Evolutionary conservation across 1,284 basidiomycete species (phyloP).

Genomic region (Exobasidium rhododendri): DNA sequence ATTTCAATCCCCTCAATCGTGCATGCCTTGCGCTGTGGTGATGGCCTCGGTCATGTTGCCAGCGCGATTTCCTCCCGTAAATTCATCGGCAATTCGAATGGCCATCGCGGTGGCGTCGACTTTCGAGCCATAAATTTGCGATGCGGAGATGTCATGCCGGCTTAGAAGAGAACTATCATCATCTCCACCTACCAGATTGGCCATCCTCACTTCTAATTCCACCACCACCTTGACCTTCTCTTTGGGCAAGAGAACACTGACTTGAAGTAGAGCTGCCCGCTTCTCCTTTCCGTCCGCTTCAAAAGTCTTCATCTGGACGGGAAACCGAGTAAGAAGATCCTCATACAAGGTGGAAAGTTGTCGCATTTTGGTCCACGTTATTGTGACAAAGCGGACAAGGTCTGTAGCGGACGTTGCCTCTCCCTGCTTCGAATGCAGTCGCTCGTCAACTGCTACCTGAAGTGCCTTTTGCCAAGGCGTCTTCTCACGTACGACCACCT

Average conservation of each 20-base stretch:
- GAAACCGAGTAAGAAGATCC: not conserved
- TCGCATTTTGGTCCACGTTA: conserved; percentile 9
- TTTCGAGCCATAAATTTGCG: not conserved
- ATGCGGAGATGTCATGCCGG: not conserved
- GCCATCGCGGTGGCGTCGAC: not conserved
- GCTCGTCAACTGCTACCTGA: not conserved
- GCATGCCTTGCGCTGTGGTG: not conserved
- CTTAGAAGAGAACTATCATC: not conserved
- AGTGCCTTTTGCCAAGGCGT: not conserved
- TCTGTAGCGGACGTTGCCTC: not conserved
- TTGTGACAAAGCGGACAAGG: conserved; percentile 8
- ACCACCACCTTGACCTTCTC: not conserved
- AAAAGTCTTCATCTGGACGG: not conserved
- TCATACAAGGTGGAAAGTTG: not conserved
- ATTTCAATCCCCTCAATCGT: not conserved
- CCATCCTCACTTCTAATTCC: not conserved
- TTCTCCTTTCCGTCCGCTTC: not conserved
- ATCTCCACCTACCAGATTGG: not conserved
- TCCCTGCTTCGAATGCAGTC: not conserved
- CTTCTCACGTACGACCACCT: not conserved
- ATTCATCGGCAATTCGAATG: not conserved
- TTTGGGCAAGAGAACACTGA: not conserved
- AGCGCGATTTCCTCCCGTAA: not conserved
- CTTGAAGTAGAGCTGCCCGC: not conserved
- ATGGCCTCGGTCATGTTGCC: not conserved